A percentile compares a stretch with the other conserved stretches of the same genome.
Conservation (phyloP, 2,329 filamentous ascomycete genomes). For the Arthroderma sp. region DNA sequence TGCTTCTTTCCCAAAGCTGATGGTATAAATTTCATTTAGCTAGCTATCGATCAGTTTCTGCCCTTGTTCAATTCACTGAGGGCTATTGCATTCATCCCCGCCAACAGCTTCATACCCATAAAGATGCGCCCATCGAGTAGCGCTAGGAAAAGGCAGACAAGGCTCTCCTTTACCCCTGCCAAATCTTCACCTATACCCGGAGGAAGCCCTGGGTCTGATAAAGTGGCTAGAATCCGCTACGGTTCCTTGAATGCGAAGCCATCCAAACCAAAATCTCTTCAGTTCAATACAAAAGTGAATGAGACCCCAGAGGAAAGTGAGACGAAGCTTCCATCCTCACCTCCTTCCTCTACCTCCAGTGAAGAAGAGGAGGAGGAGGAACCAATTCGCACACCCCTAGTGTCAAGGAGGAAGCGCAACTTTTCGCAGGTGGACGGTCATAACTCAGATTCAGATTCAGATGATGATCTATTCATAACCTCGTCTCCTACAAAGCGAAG, state of each 20-base stretch:
- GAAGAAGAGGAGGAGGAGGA: background rate
- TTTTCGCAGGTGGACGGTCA: background rate
- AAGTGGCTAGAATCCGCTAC: constrained; percentile 22
- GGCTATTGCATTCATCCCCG: background rate
- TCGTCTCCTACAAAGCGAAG: constrained; percentile 9
- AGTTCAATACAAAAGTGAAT: too few species aligned
- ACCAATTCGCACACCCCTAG: background rate
- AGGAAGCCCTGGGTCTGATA: constrained; percentile 14
- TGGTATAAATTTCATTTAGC: background rate
- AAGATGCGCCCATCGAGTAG: constrained; percentile 1
- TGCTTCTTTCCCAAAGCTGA: too few species aligned
- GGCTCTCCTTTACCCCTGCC: constrained; percentile 29
- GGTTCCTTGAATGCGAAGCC: too few species aligned
- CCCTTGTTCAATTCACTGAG: background rate
- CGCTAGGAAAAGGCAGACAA: constrained; percentile 22
- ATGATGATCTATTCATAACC: constrained; percentile 5
- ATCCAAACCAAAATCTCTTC: too few species aligned
- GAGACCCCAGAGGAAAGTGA: too few species aligned
- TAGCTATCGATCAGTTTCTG: background rate
- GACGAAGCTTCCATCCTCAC: constrained; percentile 13
- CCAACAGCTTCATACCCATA: background rate
- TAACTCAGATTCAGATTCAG: constrained; percentile 5
- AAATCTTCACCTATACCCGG: constrained; percentile 16
- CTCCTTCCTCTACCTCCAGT: constrained; percentile 7
- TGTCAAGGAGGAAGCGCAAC: too few species aligned